phyloP scores from a whole-genome alignment of 139 green algal genomes.

The Tetraselmis chui region DNA sequence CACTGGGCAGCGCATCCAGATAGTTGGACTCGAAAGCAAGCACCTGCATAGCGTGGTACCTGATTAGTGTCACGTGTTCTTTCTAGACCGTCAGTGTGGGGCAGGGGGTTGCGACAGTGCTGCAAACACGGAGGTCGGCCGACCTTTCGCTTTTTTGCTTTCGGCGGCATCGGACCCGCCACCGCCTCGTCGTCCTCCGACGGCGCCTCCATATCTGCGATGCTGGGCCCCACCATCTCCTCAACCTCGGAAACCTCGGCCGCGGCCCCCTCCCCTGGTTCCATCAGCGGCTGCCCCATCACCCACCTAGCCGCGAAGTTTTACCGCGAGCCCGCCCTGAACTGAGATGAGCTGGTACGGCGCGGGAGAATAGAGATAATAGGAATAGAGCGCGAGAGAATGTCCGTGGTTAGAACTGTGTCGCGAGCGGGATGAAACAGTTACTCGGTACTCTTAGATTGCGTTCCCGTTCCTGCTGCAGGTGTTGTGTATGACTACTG shows the following conservation, averaged over 20 bases:
- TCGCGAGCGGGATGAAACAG: no score
- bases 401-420: no score
- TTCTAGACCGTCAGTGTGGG: background rate
- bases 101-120: background rate
- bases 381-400: no score
- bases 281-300: no score
- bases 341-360: no score
- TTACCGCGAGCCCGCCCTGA: no score
- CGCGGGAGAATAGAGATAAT: no score
- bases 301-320: no score
- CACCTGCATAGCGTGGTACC: constrained; percentile 39
- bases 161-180: constrained; percentile 39
- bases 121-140: background rate
- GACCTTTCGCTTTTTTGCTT: constrained; percentile 55
- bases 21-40: constrained; percentile 71
- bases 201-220: background rate
- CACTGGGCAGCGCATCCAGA: constrained; percentile 58
- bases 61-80: background rate
- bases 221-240: background rate
- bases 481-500: no score
- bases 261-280: background rate
- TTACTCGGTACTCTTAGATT: no score
- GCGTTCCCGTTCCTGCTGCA: no score
- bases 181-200: constrained; percentile 17
- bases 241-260: background rate